Evolutionary conservation across 768 basidiomycete species (phyloP).

Genomic region (Boletus sp.): DNA sequence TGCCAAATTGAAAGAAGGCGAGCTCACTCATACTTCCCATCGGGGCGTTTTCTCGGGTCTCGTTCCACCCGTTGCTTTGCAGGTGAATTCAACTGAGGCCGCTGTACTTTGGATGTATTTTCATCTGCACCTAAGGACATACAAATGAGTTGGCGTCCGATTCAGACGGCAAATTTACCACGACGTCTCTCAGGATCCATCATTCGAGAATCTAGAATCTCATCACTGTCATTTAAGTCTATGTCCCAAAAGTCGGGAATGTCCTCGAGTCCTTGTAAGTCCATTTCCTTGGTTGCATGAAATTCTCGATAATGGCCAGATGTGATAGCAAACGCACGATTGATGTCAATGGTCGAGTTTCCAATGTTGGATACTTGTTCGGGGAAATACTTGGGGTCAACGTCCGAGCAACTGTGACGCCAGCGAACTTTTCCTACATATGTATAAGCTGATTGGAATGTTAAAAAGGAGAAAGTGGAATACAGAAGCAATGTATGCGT

Average conservation of each 20-base stretch:
- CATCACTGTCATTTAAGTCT: constrained; percentile 33
- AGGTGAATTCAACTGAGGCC: constrained; percentile 1
- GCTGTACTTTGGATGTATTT: neutral
- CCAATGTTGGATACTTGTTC: constrained; percentile 59
- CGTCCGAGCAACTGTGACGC: constrained; percentile 48
- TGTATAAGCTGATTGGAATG: constrained; percentile 11
- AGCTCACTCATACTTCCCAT: constrained; percentile 64
- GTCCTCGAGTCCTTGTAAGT: constrained; percentile 65
- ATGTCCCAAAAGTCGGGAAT: constrained; percentile 67
- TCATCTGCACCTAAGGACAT: constrained; percentile 1
- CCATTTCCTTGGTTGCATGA: constrained; percentile 51
- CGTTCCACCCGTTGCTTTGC: constrained; percentile 3
- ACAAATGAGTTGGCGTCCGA: neutral
- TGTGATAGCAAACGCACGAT: constrained; percentile 39
- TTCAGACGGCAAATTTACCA: constrained; percentile 14
- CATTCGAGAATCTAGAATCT: constrained; percentile 14
- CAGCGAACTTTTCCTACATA: constrained; percentile 71
- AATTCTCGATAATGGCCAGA: neutral
- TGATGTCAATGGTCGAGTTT: constrained; percentile 68
- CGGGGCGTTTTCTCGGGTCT: constrained; percentile 44
- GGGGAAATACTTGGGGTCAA: constrained; percentile 59
- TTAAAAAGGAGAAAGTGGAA: constrained; percentile 4
- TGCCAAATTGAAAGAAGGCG: neutral
- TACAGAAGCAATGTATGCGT: constrained; percentile 64
- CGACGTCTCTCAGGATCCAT: constrained; percentile 37